Evolutionary conservation across 768 basidiomycete genomes (phyloP).

Genomic region (Leucosporidium scottii): DNA sequence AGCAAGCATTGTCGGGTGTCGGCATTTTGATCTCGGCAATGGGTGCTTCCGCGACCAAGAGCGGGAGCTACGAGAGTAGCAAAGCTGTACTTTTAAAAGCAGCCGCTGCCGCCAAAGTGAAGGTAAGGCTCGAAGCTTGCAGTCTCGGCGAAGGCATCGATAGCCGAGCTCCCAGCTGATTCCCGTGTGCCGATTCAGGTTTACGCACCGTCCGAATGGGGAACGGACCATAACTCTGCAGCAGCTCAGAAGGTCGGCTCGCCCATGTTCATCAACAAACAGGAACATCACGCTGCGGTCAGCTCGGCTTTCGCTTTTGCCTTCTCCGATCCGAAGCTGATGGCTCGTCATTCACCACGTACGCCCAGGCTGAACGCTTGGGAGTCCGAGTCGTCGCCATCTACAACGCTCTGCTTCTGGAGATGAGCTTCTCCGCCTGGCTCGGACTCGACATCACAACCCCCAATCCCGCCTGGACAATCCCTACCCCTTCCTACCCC

Average conservation of each 20-base stretch:
- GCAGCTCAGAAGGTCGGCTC: neutral
- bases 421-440: constrained; percentile 15
- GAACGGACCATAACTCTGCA: neutral
- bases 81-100: constrained; percentile 1
- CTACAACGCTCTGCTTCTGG: constrained; percentile 8
- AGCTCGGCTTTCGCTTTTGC: neutral
- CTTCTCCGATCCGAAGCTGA: no score
- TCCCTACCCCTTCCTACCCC: constrained; percentile 3
- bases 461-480: neutral
- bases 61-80: constrained; percentile 3
- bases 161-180: neutral
- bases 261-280: constrained; percentile 9
- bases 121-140: neutral
- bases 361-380: neutral
- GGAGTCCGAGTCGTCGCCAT: constrained; percentile 2
- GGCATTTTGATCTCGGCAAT: constrained; percentile 10
- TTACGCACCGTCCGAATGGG: constrained; percentile 8
- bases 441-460: neutral
- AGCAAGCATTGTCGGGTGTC: neutral
- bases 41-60: neutral
- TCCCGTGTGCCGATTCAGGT: neutral
- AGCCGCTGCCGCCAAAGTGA: neutral
- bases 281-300: neutral
- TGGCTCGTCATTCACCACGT: no score
- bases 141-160: neutral